A percentile compares a stretch with the other conserved stretches of the same genome.
Conservation (phyloP, 148 eudicot genomes). For the Mesembryanthemum crystallinum region DNA sequence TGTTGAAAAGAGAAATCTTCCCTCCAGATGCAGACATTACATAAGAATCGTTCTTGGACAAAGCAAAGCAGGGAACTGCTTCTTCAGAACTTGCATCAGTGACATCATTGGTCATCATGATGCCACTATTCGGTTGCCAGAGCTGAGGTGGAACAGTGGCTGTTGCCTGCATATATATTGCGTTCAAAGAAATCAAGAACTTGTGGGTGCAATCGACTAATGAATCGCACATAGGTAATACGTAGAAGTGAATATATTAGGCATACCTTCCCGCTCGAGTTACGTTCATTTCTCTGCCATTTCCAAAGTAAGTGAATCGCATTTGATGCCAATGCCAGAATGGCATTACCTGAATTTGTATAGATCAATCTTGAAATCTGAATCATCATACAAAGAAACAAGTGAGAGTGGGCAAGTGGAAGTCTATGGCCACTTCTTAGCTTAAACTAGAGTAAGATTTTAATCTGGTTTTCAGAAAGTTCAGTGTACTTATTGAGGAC, state of each 20-base stretch:
- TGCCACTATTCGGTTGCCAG: constrained; percentile 87
- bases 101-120: constrained; percentile 77
- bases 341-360: constrained; percentile 79
- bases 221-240: background rate
- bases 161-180: constrained; percentile 50
- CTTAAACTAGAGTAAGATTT: background rate
- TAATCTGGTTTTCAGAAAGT: background rate
- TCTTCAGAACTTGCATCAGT: constrained; percentile 62
- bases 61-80: constrained; percentile 80
- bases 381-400: constrained; percentile 13
- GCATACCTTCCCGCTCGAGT: constrained; percentile 62
- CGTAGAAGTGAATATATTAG: constrained; percentile 1
- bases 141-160: constrained; percentile 70
- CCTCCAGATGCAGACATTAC: constrained; percentile 96
- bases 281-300: constrained; percentile 72
- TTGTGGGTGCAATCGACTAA: constrained; percentile 3
- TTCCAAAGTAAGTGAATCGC: constrained; percentile 92
- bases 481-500: background rate
- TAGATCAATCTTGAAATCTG: constrained; percentile 89
- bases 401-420: constrained; percentile 14
- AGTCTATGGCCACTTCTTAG: background rate
- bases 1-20: constrained; percentile 77
- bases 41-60: constrained; percentile 94
- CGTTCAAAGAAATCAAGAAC: constrained; percentile 1
- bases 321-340: constrained; percentile 79